Evolutionary conservation across 78 protist species (phyloP).

Genomic region (Isochrysis galbana): DNA sequence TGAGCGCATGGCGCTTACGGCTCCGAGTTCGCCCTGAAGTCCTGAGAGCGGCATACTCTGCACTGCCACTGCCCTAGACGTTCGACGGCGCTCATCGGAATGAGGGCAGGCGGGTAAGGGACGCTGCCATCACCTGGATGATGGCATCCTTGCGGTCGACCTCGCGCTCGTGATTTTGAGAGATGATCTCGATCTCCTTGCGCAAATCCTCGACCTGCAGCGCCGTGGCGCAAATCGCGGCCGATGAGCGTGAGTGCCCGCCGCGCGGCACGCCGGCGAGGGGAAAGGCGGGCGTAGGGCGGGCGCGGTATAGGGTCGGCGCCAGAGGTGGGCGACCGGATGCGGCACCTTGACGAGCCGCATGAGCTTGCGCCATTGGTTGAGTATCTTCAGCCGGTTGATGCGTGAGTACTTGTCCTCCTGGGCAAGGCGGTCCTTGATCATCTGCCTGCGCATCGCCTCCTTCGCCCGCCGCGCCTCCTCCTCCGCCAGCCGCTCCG

Average conservation of each 20-base stretch:
- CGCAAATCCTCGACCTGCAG: constrained; percentile 54
- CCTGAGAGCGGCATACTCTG: too few relatives aligned
- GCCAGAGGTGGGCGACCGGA: too few relatives aligned
- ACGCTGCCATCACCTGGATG: constrained; percentile 46
- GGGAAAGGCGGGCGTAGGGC: too few relatives aligned
- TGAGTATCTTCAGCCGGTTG: constrained; percentile 39
- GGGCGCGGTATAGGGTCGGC: too few relatives aligned
- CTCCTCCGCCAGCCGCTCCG: constrained; percentile 2
- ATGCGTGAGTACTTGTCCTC: constrained; percentile 40
- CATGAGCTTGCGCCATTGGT: constrained; percentile 59
- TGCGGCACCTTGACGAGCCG: constrained; percentile 62
- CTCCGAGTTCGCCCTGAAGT: too few relatives aligned
- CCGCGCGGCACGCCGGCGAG: too few relatives aligned
- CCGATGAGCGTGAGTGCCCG: too few relatives aligned
- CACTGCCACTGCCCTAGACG: too few relatives aligned
- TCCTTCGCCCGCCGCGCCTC: constrained; percentile 8
- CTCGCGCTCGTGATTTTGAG: constrained; percentile 67
- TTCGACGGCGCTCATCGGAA: too few relatives aligned
- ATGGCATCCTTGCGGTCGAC: constrained; percentile 76
- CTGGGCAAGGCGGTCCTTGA: constrained; percentile 40
- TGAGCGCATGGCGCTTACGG: too few relatives aligned
- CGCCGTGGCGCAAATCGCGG: too few relatives aligned
- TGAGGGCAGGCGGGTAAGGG: too few relatives aligned
- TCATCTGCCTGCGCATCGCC: not conserved
- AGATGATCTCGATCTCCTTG: constrained; percentile 63